These are phyloP conservation scores for Fragilaria crotonensis DNA, from an alignment of 108 stramenopile genomes.

Conservation along the genomic window DNA sequence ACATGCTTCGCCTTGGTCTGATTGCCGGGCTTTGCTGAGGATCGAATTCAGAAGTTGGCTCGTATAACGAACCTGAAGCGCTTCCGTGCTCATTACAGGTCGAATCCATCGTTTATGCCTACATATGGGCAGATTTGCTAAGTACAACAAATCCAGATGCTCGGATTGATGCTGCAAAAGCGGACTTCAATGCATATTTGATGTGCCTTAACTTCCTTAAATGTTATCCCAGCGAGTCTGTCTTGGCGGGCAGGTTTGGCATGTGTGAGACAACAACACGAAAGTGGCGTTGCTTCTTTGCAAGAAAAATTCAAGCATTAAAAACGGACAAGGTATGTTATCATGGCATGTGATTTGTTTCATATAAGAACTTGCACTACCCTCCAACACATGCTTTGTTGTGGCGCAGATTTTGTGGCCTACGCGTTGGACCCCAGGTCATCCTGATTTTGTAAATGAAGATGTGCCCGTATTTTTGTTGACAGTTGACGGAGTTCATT, in stretches of 20 bases:
- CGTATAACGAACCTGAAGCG: neutral
- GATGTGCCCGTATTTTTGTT: neutral
- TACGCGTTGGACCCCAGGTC: neutral
- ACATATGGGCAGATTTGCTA: neutral
- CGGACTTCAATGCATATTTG: neutral
- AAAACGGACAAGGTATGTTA: neutral
- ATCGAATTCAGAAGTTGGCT: neutral
- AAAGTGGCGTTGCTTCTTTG: neutral
- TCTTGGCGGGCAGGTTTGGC: neutral
- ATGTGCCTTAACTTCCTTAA: neutral
- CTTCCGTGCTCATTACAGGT: neutral
- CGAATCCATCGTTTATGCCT: neutral
- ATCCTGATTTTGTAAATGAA: neutral
- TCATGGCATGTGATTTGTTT: too few relatives aligned
- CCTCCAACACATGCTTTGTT: too few relatives aligned
- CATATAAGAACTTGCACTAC: too few relatives aligned
- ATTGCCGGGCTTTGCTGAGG: neutral
- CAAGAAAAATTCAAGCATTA: neutral
- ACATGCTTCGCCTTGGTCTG: neutral
- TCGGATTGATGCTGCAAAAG: neutral
- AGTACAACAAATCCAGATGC: neutral
- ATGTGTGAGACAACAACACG: neutral
- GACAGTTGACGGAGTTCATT: neutral
- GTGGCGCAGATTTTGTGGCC: neutral
- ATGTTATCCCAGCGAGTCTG: neutral